Base-by-base conservation (phyloP, 257 asterid genomes). In the Solanum clarkiae region DNA sequence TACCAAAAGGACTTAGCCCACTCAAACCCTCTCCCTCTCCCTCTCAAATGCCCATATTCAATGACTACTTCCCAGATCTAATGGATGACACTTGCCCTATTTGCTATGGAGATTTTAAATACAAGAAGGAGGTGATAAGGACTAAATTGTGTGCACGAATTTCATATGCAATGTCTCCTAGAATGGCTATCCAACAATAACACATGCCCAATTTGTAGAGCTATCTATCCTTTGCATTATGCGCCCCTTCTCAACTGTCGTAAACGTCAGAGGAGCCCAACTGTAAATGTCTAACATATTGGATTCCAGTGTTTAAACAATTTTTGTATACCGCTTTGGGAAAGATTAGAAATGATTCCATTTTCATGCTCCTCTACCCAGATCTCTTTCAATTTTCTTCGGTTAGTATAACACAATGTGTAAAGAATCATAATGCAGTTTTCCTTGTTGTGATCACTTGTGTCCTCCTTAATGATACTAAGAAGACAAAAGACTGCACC, bases 371-470 rank as follows among this genome's bases (percentile, higher is more conserved):
- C 92, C 26, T 91, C 91, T 54, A 32, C 84, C 56, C 74, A 63
- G 8, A 93, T 80, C 80, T 88, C 88, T 40, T 84, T 88, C 84
- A 88, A 62, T 53, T 85, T 90, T 55, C 53, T 63, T 17, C 88
- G 88, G 80, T 91, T 91, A 44, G 74, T 84, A 36, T 29, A 88
- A 80, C 94, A 91, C 72, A 91, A 68, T 0, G 88, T 56, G 16
- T 87, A 51, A 9, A 92, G 84, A 72, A 91, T 88, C 0, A 88
- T 85, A 0, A 91, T 88, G 60, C 94, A 91, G 24, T 80, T 75
- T 85, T 92, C 96, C 86, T 89, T 87, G 80, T 47, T 81, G 60
- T 47, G 84, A 2, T 86, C 90, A n/a, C 87, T 84, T 20, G 55
- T 53, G 26, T 49, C 63, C 42, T 87, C 84, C 84, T 79, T 84